phyloP scores from a whole-genome alignment of 805 yeast genomes.

The Suhomyces emberorum region DNA sequence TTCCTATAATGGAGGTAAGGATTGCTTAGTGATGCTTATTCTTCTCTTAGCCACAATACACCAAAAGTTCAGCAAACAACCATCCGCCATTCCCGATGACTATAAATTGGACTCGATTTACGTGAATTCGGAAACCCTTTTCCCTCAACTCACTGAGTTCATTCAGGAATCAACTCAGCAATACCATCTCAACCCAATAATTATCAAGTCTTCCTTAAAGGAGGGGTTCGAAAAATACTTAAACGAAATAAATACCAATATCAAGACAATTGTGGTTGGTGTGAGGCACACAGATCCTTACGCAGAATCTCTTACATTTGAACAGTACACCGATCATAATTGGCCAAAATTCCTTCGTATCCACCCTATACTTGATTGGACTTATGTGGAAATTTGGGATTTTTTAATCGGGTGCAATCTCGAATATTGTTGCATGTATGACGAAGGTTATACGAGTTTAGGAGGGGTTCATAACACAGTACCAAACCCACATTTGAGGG shows the following conservation, averaged over 20 bases:
- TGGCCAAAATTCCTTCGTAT: slow-evolving; percentile 88
- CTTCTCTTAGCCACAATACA: slow-evolving; percentile 59
- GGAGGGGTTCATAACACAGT: slow-evolving; percentile 76
- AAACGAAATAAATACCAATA: slow-evolving; percentile 39
- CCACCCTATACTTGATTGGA: slow-evolving; percentile 90
- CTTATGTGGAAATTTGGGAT: slow-evolving; percentile 79
- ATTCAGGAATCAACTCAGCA: slow-evolving; percentile 49
- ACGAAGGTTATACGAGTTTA: slow-evolving; percentile 80
- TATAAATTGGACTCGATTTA: slow-evolving; percentile 59
- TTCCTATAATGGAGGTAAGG: slow-evolving; percentile 95
- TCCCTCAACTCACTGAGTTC: slow-evolving; percentile 66
- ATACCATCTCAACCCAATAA: slow-evolving; percentile 53
- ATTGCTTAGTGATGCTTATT: slow-evolving; percentile 85
- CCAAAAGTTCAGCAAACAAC: slow-evolving; percentile 17
- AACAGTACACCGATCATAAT: slow-evolving; percentile 78
- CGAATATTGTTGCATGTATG: slow-evolving; percentile 74
- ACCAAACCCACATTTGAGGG: slow-evolving; percentile 57
- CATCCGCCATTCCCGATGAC: slow-evolving; percentile 18
- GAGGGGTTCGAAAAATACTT: slow-evolving; percentile 69
- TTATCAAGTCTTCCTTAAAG: slow-evolving; percentile 51
- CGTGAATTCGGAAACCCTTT: slow-evolving; percentile 71
- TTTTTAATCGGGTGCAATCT: slow-evolving; percentile 60
- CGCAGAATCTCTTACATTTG: slow-evolving; percentile 53
- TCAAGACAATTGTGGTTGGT: slow-evolving; percentile 83
- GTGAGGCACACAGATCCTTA: slow-evolving; percentile 86